Base-by-base conservation (phyloP, 2,329 filamentous ascomycete genomes). In the Fusarium humuli region DNA sequence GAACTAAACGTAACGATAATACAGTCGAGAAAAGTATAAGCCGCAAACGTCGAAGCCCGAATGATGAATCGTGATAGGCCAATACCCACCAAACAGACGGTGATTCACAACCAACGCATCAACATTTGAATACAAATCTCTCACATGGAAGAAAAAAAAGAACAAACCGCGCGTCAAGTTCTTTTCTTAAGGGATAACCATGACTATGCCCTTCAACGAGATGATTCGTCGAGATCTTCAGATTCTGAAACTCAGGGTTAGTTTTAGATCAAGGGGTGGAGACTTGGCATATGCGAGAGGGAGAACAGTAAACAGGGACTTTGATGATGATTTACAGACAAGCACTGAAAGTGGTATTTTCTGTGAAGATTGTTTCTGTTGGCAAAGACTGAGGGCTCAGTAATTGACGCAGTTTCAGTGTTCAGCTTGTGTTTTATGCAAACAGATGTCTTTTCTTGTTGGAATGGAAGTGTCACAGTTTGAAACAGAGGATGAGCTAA, bases 181-280 rank as follows among this genome's bases (percentile, higher is more conserved):
- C 18, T 29, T 22, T 44, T 20, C 8, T 25, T n/a, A 25, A 46
- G 25, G 41, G 27, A 30, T 30, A 25, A 13, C 13, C 16, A 48
- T 44, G 25, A 13, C 7, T 23, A 18, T 25, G 27, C 6, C 45
- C 47, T 61, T 57, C 22, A 42, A 62, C 30, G 41, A 58, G 37
- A 61, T 61, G 70, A 45, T 69, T 74, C 52, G 63, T 65, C 30
- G 44, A 65, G 58, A 34, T 54, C 70, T 18, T 69, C 41, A 34
- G 45, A 25, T 29, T 74, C 73, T 74, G 73, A 74, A 74, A 74
- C 73, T 69, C 57, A 57, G 67, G 57, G 59, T 62, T 25, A 25
- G 69, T 62, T 71, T 71, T 59, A 61, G 46, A 37, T 54, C 66
- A 73, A 63, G 70, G 65, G 65, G 37, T 34, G n/a, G 60, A 46